Evolutionary conservation across 192 early-diverging fungal species (phyloP).

Genomic region (Entophlyctis luteolus): DNA sequence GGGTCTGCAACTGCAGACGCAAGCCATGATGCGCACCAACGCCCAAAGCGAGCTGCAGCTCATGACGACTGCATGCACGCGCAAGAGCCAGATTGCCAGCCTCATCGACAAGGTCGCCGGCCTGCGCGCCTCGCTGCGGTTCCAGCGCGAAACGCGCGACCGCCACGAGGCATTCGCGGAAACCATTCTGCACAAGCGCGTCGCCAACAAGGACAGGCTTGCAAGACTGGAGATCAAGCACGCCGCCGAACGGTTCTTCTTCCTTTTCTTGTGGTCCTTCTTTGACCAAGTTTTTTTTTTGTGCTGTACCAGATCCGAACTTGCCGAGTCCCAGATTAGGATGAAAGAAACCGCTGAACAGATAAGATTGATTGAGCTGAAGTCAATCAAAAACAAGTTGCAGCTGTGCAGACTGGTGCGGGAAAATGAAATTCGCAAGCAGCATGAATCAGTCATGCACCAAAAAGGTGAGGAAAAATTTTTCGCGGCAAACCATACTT

Average conservation of each 20-base stretch:
- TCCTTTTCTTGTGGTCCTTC: background rate
- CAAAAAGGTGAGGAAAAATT: constrained; percentile 4
- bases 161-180: constrained; percentile 1
- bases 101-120: constrained; percentile 7
- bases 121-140: background rate
- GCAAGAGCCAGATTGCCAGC: constrained; percentile 6
- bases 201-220: constrained; percentile 11
- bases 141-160: constrained; percentile 11
- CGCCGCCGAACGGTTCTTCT: background rate
- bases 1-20: constrained; percentile 3
- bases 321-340: constrained; percentile 10
- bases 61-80: background rate
- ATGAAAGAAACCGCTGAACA: constrained; percentile 5
- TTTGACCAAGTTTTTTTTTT: background rate
- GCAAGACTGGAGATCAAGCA: constrained; percentile 12
- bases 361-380: constrained; percentile 15
- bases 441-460: constrained; percentile 4
- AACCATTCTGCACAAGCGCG: constrained; percentile 5
- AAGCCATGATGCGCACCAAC: background rate
- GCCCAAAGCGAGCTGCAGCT: background rate
- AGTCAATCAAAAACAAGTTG: constrained; percentile 6
- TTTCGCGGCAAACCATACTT: too few species aligned
- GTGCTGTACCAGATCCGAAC: constrained; percentile 13
- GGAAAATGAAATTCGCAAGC: constrained; percentile 17
- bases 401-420: background rate